Evolutionary conservation across 192 early-diverging fungal species (phyloP).

Genomic region (Coemansia sp.): DNA sequence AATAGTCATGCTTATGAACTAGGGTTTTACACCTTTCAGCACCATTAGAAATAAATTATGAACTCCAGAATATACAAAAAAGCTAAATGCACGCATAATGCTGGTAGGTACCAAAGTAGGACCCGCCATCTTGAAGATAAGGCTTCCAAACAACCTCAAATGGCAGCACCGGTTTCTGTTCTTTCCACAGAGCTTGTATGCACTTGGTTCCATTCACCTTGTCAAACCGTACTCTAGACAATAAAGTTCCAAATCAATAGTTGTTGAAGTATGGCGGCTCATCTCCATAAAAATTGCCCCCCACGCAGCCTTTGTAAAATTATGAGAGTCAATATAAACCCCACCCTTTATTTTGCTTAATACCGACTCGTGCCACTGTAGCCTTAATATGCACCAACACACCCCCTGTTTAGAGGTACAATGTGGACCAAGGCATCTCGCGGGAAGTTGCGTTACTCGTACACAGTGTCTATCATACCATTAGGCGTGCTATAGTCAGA

Average conservation of each 20-base stretch:
- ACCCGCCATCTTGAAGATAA: slow-evolving; percentile 11
- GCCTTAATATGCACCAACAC: slow-evolving; percentile 38
- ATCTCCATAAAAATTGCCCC: slow-evolving; percentile 19
- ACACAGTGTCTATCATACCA: slow-evolving; percentile 18
- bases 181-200: slow-evolving; percentile 15
- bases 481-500: slow-evolving; percentile 10
- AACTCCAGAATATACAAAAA: no score
- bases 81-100: no score
- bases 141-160: slow-evolving; percentile 30
- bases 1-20: no score
- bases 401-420: slow-evolving; percentile 1
- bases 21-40: no score
- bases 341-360: slow-evolving; percentile 26
- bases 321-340: slow-evolving; percentile 44
- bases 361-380: slow-evolving; percentile 18
- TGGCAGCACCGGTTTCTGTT: slow-evolving; percentile 5
- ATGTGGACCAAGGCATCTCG: neutral
- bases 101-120: slow-evolving; percentile 4
- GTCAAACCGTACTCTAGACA: neutral
- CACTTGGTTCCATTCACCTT: no score
- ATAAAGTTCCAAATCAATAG: slow-evolving; percentile 30
- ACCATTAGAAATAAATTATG: no score
- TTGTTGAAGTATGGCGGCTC: slow-evolving; percentile 34
- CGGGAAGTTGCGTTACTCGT: slow-evolving; percentile 15
- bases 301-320: slow-evolving; percentile 45